Evolutionary conservation across 2,329 filamentous ascomycete species (phyloP).

Genomic region (Venturia aucupariae): DNA sequence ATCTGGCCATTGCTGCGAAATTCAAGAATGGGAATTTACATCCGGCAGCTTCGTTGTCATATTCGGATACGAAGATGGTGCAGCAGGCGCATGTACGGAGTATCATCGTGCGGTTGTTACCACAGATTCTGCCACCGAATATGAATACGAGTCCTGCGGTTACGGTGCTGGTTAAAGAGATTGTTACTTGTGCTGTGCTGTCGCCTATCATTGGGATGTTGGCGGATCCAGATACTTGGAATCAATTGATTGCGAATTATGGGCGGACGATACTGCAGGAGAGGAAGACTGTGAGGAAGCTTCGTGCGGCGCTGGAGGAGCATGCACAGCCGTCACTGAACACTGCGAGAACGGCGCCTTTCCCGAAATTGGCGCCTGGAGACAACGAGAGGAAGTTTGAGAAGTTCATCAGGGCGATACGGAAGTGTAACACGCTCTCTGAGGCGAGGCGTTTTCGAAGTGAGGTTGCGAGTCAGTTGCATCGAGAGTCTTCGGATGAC

Average conservation of each 20-base stretch:
- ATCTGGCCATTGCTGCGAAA: slow-evolving; percentile 89
- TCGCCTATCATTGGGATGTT: slow-evolving; percentile 71
- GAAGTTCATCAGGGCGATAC: slow-evolving; percentile 80
- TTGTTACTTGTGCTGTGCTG: slow-evolving; percentile 86
- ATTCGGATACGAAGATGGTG: slow-evolving; percentile 71
- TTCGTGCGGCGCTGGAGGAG: slow-evolving; percentile 85
- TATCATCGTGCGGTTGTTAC: slow-evolving; percentile 62
- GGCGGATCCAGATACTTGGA: slow-evolving; percentile 93
- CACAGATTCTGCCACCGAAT: slow-evolving; percentile 61
- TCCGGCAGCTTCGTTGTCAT: slow-evolving; percentile 70
- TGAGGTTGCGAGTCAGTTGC: slow-evolving; percentile 84
- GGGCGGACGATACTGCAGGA: slow-evolving; percentile 78
- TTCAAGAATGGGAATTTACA: slow-evolving; percentile 85
- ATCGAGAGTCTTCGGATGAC: slow-evolving; percentile 69
- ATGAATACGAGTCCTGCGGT: slow-evolving; percentile 75
- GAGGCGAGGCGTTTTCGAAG: slow-evolving; percentile 88
- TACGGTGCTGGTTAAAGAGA: slow-evolving; percentile 71
- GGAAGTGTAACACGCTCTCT: slow-evolving; percentile 81
- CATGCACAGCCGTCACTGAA: slow-evolving; percentile 78
- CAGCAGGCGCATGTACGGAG: slow-evolving; percentile 84
- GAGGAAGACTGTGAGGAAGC: slow-evolving; percentile 83
- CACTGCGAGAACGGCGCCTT: slow-evolving; percentile 53
- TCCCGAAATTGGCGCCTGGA: slow-evolving; percentile 68
- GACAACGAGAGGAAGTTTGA: slow-evolving; percentile 93
- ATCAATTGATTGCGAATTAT: slow-evolving; percentile 86